A percentile compares a stretch with the other conserved stretches of the same genome.
Evolutionary conservation across 176 grass and related monocot genomes (phyloP).

Genomic region (Oryza punctata): DNA sequence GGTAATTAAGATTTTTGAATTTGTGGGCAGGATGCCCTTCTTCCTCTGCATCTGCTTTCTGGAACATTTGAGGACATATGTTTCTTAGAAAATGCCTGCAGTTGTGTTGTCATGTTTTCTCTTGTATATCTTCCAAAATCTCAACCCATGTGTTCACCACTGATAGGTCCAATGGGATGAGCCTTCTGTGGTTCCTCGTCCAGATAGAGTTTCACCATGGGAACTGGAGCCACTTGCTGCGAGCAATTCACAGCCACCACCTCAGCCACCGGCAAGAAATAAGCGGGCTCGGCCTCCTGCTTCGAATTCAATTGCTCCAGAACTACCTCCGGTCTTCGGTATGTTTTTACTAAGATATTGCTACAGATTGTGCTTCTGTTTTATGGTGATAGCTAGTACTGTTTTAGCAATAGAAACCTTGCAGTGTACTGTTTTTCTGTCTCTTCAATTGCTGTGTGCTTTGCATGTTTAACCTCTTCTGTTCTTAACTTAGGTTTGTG

Average conservation of each 20-base stretch:
- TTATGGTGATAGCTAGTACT: not conserved
- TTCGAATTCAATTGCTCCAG: constrained; percentile 46
- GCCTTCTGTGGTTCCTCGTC: constrained; percentile 47
- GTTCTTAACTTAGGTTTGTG: constrained; percentile 59
- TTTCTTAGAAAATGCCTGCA: not conserved
- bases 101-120: constrained; percentile 6
- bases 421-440: not conserved
- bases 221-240: constrained; percentile 63
- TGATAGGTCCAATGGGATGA: constrained; percentile 88
- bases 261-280: constrained; percentile 55
- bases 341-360: constrained; percentile 31
- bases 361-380: constrained; percentile 11
- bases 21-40: constrained; percentile 1
- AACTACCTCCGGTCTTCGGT: constrained; percentile 59
- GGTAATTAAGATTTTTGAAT: constrained; percentile 44
- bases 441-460: not conserved
- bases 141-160: constrained; percentile 18
- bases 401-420: constrained; percentile 1
- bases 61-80: not conserved
- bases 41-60: not conserved
- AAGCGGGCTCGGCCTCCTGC: constrained; percentile 58
- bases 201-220: constrained; percentile 83
- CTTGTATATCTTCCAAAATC: constrained; percentile 16
- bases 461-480: constrained; percentile 27
- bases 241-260: constrained; percentile 6